phyloP scores from a whole-genome alignment of 2,329 filamentous ascomycete genomes.

The Keithomyces neogunnii region DNA sequence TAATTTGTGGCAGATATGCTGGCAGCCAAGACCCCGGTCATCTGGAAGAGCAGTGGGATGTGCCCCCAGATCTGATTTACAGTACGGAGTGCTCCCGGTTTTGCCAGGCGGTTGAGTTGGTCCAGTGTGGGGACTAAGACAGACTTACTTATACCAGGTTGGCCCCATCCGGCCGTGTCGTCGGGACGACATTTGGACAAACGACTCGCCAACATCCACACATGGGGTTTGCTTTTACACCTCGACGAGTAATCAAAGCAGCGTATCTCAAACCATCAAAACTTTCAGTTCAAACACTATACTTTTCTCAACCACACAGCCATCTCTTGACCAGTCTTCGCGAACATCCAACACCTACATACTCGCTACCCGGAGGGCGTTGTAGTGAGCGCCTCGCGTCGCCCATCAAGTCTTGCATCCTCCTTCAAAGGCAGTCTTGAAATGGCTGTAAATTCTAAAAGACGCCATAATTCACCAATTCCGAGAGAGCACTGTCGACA shows the following conservation, averaged over 20 bases:
- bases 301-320: not conserved
- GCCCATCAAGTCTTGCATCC: not conserved
- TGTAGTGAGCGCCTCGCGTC: not conserved
- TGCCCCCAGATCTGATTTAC: constrained; percentile 14
- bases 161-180: constrained; percentile 5
- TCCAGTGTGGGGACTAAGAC: constrained; percentile 2
- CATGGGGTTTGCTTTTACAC: not conserved
- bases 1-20: constrained; percentile 12
- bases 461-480: constrained; percentile 18
- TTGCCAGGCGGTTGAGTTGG: constrained; percentile 1
- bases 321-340: not conserved
- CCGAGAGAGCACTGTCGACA: constrained; percentile 25
- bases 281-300: not conserved
- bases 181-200: constrained; percentile 4
- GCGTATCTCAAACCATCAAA: not conserved
- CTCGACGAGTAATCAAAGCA: not conserved
- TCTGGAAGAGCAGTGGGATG: constrained; percentile 9
- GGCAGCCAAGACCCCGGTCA: constrained; percentile 1
- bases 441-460: constrained; percentile 17
- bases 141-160: constrained; percentile 12
- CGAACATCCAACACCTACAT: not conserved
- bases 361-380: no score
- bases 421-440: not conserved
- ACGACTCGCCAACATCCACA: not conserved
- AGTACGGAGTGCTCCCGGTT: constrained; percentile 4